Conservation (phyloP, 2,329 filamentous ascomycete genomes). For the Colletotrichum musae region DNA sequence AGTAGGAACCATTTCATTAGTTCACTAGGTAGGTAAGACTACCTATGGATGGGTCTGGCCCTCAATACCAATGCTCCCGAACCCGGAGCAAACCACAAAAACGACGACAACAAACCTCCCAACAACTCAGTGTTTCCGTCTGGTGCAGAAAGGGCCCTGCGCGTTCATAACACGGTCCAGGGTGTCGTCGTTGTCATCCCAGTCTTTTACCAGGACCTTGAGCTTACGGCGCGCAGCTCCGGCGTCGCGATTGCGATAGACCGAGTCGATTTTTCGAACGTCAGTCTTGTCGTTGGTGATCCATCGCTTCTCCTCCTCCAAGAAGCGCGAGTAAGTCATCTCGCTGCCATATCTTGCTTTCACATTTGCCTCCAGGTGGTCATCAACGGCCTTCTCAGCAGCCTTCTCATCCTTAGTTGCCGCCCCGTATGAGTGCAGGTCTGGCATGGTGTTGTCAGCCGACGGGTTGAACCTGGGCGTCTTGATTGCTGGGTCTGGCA, state of each 20-base stretch:
- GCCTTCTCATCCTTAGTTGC: conserved; percentile 24
- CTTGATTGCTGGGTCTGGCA: conserved; percentile 46
- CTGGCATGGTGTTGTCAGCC: conserved; percentile 29
- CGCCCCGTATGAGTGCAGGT: conserved; percentile 15
- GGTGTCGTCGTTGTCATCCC: conserved; percentile 57
- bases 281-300: conserved; percentile 56
- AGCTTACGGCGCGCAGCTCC: conserved; percentile 53
- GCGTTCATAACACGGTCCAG: conserved; percentile 54
- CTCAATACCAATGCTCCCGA: no score
- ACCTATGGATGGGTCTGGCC: no score
- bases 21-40: no score
- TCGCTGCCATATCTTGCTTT: conserved; percentile 49
- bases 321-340: conserved; percentile 50
- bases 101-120: no score
- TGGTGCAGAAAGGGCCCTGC: conserved; percentile 47
- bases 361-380: conserved; percentile 51
- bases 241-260: conserved; percentile 59
- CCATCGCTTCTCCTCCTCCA: conserved; percentile 56
- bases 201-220: conserved; percentile 54
- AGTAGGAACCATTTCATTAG: no score
- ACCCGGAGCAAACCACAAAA: no score
- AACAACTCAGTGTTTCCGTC: conserved; percentile 8
- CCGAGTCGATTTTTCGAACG: conserved; percentile 59
- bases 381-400: conserved; percentile 48
- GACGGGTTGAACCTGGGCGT: conserved; percentile 49